Evolutionary conservation across 2,329 filamentous ascomycete genomes (phyloP), one percentile per base, ranked within the genome.

Genomic region (Sporothrix globosa): DNA sequence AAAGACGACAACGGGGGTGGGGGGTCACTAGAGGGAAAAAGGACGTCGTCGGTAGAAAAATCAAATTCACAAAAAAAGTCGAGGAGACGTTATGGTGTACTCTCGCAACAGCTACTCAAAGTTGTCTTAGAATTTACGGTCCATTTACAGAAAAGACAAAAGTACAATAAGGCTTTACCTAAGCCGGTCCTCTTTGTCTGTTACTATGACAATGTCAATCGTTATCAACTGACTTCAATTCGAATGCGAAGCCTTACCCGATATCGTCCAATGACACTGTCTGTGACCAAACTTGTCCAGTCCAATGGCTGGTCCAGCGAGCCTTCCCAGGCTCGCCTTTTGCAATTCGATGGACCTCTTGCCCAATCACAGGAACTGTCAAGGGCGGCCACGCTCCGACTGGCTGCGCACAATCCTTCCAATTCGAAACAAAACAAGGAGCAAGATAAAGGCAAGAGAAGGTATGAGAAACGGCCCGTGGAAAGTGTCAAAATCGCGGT

Each of bases 181-280:
- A 9, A 6, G 34, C 7, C 34, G 14, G 14, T 48, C 19, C 11
- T n/a, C 34, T 21, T 60, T 41, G 3, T 3, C 14, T 30, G 14
- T 56, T 34, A 34, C 27, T 56, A 19, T 17, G 13, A 56, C 17
- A 34, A 14, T 56, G 13, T 5, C 13, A 19, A 34, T 56, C 34
- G 53, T 17, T n/a, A 17, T 19, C 27, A 14, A 27, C 17, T 63
- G 58, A 24, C n/a, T 4, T 63, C 9, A 24, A 46, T 9, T 27
- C 4, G 21, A 46, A 63, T n/a, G n/a, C 19, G 10, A 27, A 71
- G 65, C 60, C 69, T 67, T 68, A 50, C 10, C n/a, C 24, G 1
- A 13, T 67, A 27, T 70, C 58, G 14, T 44, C 69, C 61, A 70
- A 70, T 67, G 58, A 52, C 61, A 52, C 21, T 27, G 34, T 27